Base-by-base conservation (phyloP, 805 yeast species). In the Jamesozyma spencerorum region DNA sequence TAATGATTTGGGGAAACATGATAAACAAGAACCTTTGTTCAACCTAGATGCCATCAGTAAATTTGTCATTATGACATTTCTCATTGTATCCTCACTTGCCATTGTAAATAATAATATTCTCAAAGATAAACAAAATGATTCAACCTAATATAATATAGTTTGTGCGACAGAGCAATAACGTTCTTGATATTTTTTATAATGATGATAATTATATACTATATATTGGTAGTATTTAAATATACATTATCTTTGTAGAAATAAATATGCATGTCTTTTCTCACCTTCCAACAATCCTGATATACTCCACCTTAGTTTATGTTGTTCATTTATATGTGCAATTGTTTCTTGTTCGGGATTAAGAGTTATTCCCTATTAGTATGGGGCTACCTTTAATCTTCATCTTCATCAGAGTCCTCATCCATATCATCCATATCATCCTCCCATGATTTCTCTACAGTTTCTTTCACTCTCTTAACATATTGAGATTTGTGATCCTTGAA, bases 381-480 rank as follows among this genome's bases (percentile, higher is more conserved):
- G 3, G 34, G 42, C 26, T 22, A n/a, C n/a, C n/a, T 10, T 22
- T 22, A 22, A 10, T 64, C 68, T 10, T 48, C 49, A 1, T 60
- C 62, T 18, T 66, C 63, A 7, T 64, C 64, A 2, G 54, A 58
- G 24, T 59, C 63, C 26, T 66, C 70, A 11, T 63, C 62, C 45
- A 63, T 49, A 38, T 62, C 64, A 0, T 54, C 55, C 54, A 81
- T 72, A 49, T 81, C 87, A 54, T 85, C 95, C 36, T 79, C 80
- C 97, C 97, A 88, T 52, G 94, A 84, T 48, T 75, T 81, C 53
- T 92, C 98, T 30, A 92, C 98, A 0, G 97, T 86, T 59, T 87
- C 94, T 49, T 94, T 77, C 14, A 92, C 98, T 48, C 96, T 69
- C 59, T 86, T 86, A 40, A 81, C 75, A 59, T 92, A 92, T 64